phyloP scores from a whole-genome alignment of 495 filamentous ascomycete species.

The Aspergillus egyptiacus region DNA sequence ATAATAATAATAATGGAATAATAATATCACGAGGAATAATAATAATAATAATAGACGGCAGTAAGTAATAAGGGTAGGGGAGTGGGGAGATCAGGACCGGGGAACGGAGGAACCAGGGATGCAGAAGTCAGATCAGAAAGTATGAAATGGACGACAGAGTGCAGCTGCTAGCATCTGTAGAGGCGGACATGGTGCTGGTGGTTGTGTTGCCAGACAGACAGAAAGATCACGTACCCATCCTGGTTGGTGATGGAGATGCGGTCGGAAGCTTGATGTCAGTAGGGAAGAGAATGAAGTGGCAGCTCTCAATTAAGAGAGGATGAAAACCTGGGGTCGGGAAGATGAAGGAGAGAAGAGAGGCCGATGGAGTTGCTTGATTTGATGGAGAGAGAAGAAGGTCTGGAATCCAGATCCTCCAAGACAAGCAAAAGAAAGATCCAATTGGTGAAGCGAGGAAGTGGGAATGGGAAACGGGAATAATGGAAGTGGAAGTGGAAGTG shows the following conservation, averaged over 20 bases:
- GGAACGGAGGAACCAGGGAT: slow-evolving; percentile 13
- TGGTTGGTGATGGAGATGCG: slow-evolving; percentile 8
- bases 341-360: background rate
- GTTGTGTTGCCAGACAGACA: background rate
- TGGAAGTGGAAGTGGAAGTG: slow-evolving; percentile 13
- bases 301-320: slow-evolving; percentile 8
- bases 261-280: background rate
- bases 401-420: slow-evolving; percentile 4
- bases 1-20: slow-evolving; percentile 2
- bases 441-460: slow-evolving; percentile 2
- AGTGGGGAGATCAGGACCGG: slow-evolving; percentile 8
- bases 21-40: slow-evolving; percentile 12
- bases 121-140: slow-evolving; percentile 7
- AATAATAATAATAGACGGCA: slow-evolving; percentile 8
- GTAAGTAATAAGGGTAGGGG: background rate
- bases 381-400: background rate
- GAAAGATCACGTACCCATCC: slow-evolving; percentile 27
- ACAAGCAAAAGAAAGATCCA: background rate
- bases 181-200: background rate
- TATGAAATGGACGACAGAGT: background rate
- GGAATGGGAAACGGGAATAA: slow-evolving; percentile 1
- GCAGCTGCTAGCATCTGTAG: background rate
- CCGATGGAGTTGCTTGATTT: slow-evolving; percentile 6
- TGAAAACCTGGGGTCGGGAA: background rate
- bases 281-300: slow-evolving; percentile 4